Percentiles rank a stretch among this genome's conserved stretches.
These are phyloP conservation scores for Silene vulgaris DNA, from an alignment of 179 eudicot genomes.

Conservation along the genomic window DNA sequence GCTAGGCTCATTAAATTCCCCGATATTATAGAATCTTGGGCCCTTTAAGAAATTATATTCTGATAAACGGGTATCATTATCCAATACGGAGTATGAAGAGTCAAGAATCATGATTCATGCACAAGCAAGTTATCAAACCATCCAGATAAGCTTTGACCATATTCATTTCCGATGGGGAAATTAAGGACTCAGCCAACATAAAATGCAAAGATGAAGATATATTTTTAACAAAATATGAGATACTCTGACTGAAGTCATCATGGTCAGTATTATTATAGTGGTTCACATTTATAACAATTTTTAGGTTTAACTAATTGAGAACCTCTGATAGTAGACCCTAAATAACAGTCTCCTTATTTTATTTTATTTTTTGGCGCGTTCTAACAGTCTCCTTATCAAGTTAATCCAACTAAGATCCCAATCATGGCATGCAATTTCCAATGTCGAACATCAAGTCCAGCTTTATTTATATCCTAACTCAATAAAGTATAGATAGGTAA, in stretches of 20 bases:
- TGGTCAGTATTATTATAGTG: neutral
- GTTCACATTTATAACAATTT: neutral
- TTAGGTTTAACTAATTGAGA: neutral
- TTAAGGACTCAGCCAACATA: neutral
- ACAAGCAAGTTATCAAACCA: slow-evolving; percentile 5
- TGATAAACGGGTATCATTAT: neutral
- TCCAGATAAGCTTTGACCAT: neutral
- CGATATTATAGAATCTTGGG: neutral
- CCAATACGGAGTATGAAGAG: neutral
- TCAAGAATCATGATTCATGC: neutral
- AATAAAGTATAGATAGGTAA: neutral
- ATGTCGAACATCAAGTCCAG: neutral
- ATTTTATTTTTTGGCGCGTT: no score
- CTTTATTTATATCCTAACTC: neutral
- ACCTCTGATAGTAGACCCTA: neutral
- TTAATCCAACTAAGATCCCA: neutral
- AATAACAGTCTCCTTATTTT: no score
- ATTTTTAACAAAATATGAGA: neutral
- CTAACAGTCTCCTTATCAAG: neutral
- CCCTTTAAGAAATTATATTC: neutral
- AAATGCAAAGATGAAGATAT: neutral
- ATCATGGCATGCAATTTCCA: slow-evolving; percentile 8
- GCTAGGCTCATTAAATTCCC: neutral
- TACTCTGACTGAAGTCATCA: slow-evolving; percentile 8
- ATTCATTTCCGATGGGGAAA: neutral